These are phyloP conservation scores for Benincasa hispida DNA, from an alignment of 306 rosid species.

Conservation along the genomic window DNA sequence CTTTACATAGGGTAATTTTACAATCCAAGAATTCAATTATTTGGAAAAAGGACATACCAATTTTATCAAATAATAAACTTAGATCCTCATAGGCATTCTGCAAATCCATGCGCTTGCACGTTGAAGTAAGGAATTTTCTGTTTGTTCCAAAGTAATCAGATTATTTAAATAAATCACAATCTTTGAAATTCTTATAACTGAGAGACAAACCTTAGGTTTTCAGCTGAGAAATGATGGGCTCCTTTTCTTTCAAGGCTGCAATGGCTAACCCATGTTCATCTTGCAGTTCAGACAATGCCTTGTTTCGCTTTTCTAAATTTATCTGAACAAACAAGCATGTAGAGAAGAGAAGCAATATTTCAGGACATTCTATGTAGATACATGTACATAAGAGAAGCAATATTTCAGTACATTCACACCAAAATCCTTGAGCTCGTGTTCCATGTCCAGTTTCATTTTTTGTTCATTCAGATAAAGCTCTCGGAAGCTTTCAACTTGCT, in stretches of 20 bases:
- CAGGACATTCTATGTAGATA: background rate
- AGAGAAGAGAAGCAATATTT: background rate
- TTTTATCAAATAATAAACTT: conserved; percentile 35
- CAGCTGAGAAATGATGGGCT: conserved; percentile 53
- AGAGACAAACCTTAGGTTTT: conserved; percentile 40
- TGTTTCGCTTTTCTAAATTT: conserved; percentile 42
- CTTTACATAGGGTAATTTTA: background rate
- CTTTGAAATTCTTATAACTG: background rate
- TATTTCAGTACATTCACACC: conserved; percentile 20
- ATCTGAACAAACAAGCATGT: conserved; percentile 23
- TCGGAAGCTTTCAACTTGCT: conserved; percentile 64
- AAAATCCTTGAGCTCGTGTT: conserved; percentile 66
- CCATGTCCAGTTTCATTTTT: conserved; percentile 62
- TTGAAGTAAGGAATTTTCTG: conserved; percentile 66
- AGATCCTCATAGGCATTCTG: conserved; percentile 65
- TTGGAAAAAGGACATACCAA: conserved; percentile 33
- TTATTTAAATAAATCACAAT: background rate
- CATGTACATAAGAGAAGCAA: background rate
- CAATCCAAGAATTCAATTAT: background rate
- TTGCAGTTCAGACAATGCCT: conserved; percentile 55
- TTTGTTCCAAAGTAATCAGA: background rate
- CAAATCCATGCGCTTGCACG: conserved; percentile 59
- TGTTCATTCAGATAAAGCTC: conserved; percentile 65
- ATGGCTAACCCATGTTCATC: conserved; percentile 41
- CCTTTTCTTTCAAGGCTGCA: conserved; percentile 62